Evolutionary conservation across 345 rosid genomes (phyloP), one percentile per base, ranked within the genome.

Genomic region (Populus deltoides): DNA sequence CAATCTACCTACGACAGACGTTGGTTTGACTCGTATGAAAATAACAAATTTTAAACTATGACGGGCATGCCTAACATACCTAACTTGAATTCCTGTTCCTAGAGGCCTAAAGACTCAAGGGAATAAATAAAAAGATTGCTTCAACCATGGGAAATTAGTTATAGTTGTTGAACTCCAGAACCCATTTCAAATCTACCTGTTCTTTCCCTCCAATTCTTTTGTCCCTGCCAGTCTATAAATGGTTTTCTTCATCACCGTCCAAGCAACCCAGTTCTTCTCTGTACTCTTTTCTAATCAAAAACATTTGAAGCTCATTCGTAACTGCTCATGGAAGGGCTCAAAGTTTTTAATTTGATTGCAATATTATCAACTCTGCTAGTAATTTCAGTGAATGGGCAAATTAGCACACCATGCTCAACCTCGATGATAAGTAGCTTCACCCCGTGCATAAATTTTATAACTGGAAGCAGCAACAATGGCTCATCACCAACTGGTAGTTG

Each of bases 371-470:
- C 51, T 9, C 68, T 87, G 41, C 61, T 77, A 1, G 61, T 85
- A 35, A 66, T 87, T 78, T 80, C 86, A 16, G 87, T 81, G 35
- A 78, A 77, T 2, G 92, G 93, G 43, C 98, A 95, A 82, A 87
- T 93, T 39, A 89, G 79, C 66, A 91, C 97, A 12, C 94, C 98
- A 7, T 93, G 99, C 90, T 90, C 93, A 31, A 8, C 86, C 45
- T 89, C 98, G 27, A 85, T 90, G 98, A 85, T 93, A 83, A 73
- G 90, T 53, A 90, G 75, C 78, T 95, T 95, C 87, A 87, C 97
- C 3, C 99, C 98, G 11, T 95, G 97, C 85, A 72, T 92, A 69
- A 93, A 87, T 72, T 95, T 86, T 77, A 55, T 93, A 55, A 93
- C 99, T 0, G 97, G 99, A 71, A 93, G 99, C 80, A 83, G 72